These are phyloP conservation scores for Phytophthora melonis DNA, from an alignment of 352 stramenopile genomes.

Conservation along the genomic window DNA sequence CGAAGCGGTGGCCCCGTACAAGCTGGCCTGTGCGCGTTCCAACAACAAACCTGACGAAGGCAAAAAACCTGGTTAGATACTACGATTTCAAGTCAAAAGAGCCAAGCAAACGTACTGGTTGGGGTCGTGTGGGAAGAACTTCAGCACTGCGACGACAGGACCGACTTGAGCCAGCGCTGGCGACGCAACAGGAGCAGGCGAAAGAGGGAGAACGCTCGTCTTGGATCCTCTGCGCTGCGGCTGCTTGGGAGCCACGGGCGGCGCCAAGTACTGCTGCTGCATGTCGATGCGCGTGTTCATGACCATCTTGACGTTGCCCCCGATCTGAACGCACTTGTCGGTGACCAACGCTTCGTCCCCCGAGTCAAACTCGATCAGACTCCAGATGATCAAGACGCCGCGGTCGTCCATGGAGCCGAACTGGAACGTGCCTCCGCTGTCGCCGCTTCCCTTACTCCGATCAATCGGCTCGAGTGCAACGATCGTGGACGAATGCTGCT, in stretches of 20 bases:
- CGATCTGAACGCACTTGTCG: conserved; percentile 75
- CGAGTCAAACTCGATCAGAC: conserved; percentile 62
- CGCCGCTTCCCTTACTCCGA: conserved; percentile 7
- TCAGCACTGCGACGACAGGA: conserved; percentile 56
- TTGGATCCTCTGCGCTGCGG: conserved; percentile 14
- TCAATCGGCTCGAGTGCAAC: conserved; percentile 55
- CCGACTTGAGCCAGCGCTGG: conserved; percentile 34
- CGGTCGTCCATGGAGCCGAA: conserved; percentile 80
- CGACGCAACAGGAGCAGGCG: conserved; percentile 4
- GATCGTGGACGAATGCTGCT: conserved; percentile 59
- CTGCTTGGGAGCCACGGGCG: conserved; percentile 13
- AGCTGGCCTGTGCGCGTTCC: conserved; percentile 54
- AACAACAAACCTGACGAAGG: conserved; percentile 52
- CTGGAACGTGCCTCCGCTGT: conserved; percentile 57
- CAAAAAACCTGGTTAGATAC: background rate
- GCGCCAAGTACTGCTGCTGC: conserved; percentile 53
- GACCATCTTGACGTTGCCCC: conserved; percentile 69
- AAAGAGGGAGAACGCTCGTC: conserved; percentile 20
- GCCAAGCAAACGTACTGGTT: conserved; percentile 53
- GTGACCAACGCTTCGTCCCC: conserved; percentile 52
- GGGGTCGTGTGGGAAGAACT: conserved; percentile 61
- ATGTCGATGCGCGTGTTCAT: conserved; percentile 73
- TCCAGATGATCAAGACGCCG: conserved; percentile 75
- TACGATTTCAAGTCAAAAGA: background rate
- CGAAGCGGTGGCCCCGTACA: conserved; percentile 54